These are phyloP conservation scores for Xerocomus minutiporus DNA, from an alignment of 1,284 basidiomycete genomes.

Conservation along the genomic window DNA sequence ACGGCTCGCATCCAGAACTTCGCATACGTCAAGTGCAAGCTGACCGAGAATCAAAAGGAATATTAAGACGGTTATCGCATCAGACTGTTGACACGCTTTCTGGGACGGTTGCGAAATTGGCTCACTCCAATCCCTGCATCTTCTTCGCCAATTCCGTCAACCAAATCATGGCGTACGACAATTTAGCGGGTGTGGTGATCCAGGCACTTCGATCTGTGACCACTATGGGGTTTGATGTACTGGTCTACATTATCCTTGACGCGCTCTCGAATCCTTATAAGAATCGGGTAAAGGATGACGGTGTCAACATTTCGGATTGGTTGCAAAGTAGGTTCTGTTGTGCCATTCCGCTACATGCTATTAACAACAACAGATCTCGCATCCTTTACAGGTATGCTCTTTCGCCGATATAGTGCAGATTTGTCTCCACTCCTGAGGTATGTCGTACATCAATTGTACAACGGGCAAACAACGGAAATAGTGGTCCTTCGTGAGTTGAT, in stretches of 20 bases:
- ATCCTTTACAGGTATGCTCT: conserved; percentile 90
- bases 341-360: not conserved
- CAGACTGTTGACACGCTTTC: conserved; percentile 79
- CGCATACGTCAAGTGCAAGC: conserved; percentile 68
- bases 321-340: conserved; percentile 71
- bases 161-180: conserved; percentile 97
- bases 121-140: conserved; percentile 90
- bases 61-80: conserved; percentile 77
- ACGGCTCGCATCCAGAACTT: conserved; percentile 70
- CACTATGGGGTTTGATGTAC: conserved; percentile 89
- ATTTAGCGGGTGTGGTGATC: conserved; percentile 86
- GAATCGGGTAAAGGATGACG: conserved; percentile 86
- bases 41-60: conserved; percentile 73
- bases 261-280: conserved; percentile 84
- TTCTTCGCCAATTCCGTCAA: conserved; percentile 88
- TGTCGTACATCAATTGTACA: conserved; percentile 85
- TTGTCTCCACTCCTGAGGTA: conserved; percentile 85
- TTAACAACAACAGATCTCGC: conserved; percentile 63
- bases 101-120: conserved; percentile 89
- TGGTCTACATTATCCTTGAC: conserved; percentile 86
- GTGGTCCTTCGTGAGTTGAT: conserved; percentile 90
- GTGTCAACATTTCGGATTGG: conserved; percentile 90
- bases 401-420: conserved; percentile 82
- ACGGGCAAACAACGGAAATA: conserved; percentile 82
- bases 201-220: conserved; percentile 89